Evolutionary conservation across 2,329 filamentous ascomycete species (phyloP), one percentile per base, ranked within the genome.

Genomic region (Talaromyces sp.): DNA sequence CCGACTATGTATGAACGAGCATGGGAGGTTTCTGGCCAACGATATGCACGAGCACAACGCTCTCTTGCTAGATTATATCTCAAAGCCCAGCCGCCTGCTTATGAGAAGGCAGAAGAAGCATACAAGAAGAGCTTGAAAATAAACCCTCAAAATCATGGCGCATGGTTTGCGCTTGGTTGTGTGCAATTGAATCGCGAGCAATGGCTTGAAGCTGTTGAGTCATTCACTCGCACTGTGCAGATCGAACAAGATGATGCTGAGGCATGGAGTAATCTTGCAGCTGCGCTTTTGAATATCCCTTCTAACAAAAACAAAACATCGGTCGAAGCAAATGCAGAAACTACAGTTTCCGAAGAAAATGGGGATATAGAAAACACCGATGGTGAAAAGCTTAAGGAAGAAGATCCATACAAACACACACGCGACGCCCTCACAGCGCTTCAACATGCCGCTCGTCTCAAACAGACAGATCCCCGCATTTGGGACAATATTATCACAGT

Each of bases 401-500:
- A 71, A 62, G 85, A 89, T 67, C 86, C 87, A 0, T 82, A 87
- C 41, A 83, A 83, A 57, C 82, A 91, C 62, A 84, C 93, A 1
- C 81, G 84, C 0, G 92, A 96, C 73, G 88, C 95, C 0, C 85
- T 99, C 0, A 82, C 86, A 6, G 94, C 95, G 0, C 92, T 96
- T 77, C 95, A 96, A 74, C 90, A 91, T 68, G 95, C 93, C 10
- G 92, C 93, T 0, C 85, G 86, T 4, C 85, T 97, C 27, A 92
- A 96, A 60, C 86, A 92, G 76, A 89, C 93, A 71, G 94, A 94
- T 79, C 91, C 90, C 85, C 88, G 92, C 70, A 97, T 99, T 76
- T 98, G 94, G 94, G 92, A 96, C 74, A 99, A 99, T 72, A 90
- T 98, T 16, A 86, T 99, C 65, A 95, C 93, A 0, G 88, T 98